Base-by-base conservation (phyloP, 1,284 basidiomycete genomes). In the Ganoderma boninense region DNA sequence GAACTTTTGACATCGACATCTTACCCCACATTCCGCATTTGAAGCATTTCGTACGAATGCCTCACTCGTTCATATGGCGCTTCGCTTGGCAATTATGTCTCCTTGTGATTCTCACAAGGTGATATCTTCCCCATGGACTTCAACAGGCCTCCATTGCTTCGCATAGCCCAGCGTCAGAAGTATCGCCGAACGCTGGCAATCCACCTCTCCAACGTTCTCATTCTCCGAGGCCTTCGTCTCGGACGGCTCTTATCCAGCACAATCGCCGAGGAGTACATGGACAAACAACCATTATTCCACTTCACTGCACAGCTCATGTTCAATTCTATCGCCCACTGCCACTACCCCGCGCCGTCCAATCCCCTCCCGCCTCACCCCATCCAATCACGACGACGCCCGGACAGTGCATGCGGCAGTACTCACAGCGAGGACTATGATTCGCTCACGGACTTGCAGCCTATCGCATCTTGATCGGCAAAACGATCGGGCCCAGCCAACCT, bases 181-280 rank as follows among this genome's bases (percentile, higher is more conserved):
- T 26, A 26, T n/a, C 23, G n/a, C 49, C 49, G 26, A 52, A 26
- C 4, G 49, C 23, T 52, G 23, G n/a, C 49, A 2, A 26, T 23
- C 49, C 49, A 26, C 23, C 49, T 54, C 23, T 26, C 11, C n/a
- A 23, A 54, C 23, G 49, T 23, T 49, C 46, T 23, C n/a, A 23
- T 23, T 7, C n/a, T 49, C n/a, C 23, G 49, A 54, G 49, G 23
- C 14, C 49, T 54, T 26, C 49, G 23, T 54, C 49, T 23, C 49
- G 11, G 11, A 13, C 23, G 11, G 23, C 49, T 54, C 49, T 26
- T 54, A 54, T 54, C 49, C 11, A 26, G 49, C 49, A 54, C 49
- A 54, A 54, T 54, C 49, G 49, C 49, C 49, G 49, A 54, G 49
- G 49, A 54, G 23, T 54, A 54, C 49, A 26, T 26, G 13, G n/a